These are phyloP conservation scores for Monilinia aucupariae DNA, from an alignment of 2,329 filamentous ascomycete genomes.

Conservation along the genomic window DNA sequence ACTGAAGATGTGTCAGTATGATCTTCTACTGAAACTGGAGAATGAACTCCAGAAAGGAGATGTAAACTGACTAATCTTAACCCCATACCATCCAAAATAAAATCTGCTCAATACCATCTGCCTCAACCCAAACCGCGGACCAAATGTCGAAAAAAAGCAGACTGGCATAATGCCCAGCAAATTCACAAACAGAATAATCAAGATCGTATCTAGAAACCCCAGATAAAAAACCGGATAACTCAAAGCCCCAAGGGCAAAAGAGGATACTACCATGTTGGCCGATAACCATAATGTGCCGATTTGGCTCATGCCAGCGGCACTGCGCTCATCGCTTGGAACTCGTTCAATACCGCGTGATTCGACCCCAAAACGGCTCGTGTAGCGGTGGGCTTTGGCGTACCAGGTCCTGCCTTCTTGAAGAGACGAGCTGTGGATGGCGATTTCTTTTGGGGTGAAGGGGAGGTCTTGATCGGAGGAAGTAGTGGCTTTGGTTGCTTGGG, in stretches of 20 bases:
- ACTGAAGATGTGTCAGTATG: conserved; percentile 36
- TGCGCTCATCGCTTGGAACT: conserved; percentile 64
- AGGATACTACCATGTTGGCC: conserved; percentile 71
- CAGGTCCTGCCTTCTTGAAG: conserved; percentile 51
- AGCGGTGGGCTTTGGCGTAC: conserved; percentile 55
- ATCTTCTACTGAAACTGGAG: background rate
- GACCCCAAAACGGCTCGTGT: conserved; percentile 60
- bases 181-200: conserved; percentile 72
- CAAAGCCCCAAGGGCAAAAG: conserved; percentile 69
- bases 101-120: conserved; percentile 78
- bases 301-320: conserved; percentile 58
- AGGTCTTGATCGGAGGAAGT: conserved; percentile 1
- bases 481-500: background rate
- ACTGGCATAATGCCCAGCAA: conserved; percentile 66
- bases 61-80: conserved; percentile 54
- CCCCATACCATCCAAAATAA: conserved; percentile 68
- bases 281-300: conserved; percentile 71
- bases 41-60: background rate
- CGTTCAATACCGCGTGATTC: conserved; percentile 73
- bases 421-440: conserved; percentile 49
- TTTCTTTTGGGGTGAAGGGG: background rate
- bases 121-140: conserved; percentile 66
- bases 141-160: conserved; percentile 72
- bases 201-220: conserved; percentile 66
- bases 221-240: conserved; percentile 63